Evolutionary conservation across 768 basidiomycete species (phyloP), one percentile per base, ranked within the genome.

Genomic region (Russula earlei): DNA sequence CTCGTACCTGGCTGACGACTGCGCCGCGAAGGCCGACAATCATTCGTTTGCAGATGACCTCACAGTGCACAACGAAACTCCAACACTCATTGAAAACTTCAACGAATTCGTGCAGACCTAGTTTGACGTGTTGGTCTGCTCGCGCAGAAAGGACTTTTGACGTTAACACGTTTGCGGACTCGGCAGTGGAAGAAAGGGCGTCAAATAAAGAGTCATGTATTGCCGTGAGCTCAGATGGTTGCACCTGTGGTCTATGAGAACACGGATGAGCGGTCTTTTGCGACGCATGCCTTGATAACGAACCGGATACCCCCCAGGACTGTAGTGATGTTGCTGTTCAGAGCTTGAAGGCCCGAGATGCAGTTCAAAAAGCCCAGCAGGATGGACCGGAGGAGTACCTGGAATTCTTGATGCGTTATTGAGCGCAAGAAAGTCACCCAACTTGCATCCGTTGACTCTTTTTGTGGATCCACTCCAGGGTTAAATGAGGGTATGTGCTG

Each of bases 1-100:
- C 7, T 53, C 65, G 10, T 37, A 87, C 87, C 77, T 95, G 94
- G 51, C 82, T 77, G 42, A 94, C 83, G 49, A 92, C 79, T 2
- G 82, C 87, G 5, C 93, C 94, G 55, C 96, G 75, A 31, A 98
- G 73, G 6, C 91, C 87, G 54, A 97, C 90, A 55, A 97, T 93
- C 91, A 98, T 97, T 62, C 85, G 76, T 52, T 83, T 77, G 60
- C 87, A 90, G 27, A 96, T 74, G 27, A 84, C 80, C 67, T 99
- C 95, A 65, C 89, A 91, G 61, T 76, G 77, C 24, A 96, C 78
- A 9, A 98, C 91, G 63, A 98, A 98, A 24, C 77, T 70, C 95
- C 95, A 97, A 1, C 87, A 84, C 62, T 81, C 77, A 52, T 85
- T 84, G 75, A 94, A 95, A 55, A 97, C 75, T 11, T 74, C 77